Evolutionary conservation across 2,329 filamentous ascomycete genomes (phyloP).

Genomic region (Corinectria fuckeliana): DNA sequence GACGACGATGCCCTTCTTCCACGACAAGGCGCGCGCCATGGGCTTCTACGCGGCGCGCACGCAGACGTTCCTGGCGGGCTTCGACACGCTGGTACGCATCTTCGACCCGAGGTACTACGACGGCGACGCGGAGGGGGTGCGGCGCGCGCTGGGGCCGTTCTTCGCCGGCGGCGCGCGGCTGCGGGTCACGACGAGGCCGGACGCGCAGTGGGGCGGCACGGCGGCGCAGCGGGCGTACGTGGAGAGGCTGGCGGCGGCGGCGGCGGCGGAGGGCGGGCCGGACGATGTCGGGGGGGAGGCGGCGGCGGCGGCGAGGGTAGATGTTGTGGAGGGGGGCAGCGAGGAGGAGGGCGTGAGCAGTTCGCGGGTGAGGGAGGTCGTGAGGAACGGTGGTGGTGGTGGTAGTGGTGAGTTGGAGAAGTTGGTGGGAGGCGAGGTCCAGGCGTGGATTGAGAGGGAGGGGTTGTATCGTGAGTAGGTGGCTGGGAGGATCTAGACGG

Average conservation of each 20-base stretch:
- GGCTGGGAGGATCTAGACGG: slow-evolving; percentile 2
- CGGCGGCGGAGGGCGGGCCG: slow-evolving; percentile 48
- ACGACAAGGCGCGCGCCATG: slow-evolving; percentile 71
- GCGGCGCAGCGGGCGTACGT: slow-evolving; percentile 58
- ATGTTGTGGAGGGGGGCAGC: slow-evolving; percentile 59
- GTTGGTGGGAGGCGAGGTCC: slow-evolving; percentile 64
- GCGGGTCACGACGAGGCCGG: slow-evolving; percentile 68
- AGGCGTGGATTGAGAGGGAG: slow-evolving; percentile 62
- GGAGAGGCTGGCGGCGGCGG: slow-evolving; percentile 50
- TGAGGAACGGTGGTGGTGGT: slow-evolving; percentile 53
- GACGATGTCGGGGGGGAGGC: slow-evolving; percentile 59
- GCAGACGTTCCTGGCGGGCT: too few species aligned
- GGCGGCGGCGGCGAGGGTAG: slow-evolving; percentile 66
- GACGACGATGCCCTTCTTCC: slow-evolving; percentile 76
- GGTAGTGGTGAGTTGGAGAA: too few species aligned
- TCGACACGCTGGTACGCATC: slow-evolving; percentile 77
- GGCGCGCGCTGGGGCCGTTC: slow-evolving; percentile 65
- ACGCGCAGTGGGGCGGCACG: slow-evolving; percentile 63
- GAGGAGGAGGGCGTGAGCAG: slow-evolving; percentile 59
- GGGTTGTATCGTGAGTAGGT: slow-evolving; percentile 58
- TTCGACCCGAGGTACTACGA: slow-evolving; percentile 76
- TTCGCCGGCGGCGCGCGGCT: slow-evolving; percentile 66
- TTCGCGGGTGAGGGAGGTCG: slow-evolving; percentile 68
- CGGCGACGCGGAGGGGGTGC: slow-evolving; percentile 44
- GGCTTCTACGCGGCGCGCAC: too few species aligned